Evolutionary conservation across 1,284 basidiomycete genomes (phyloP), one percentile per base, ranked within the genome.

Genomic region (Fistulina hepatica): DNA sequence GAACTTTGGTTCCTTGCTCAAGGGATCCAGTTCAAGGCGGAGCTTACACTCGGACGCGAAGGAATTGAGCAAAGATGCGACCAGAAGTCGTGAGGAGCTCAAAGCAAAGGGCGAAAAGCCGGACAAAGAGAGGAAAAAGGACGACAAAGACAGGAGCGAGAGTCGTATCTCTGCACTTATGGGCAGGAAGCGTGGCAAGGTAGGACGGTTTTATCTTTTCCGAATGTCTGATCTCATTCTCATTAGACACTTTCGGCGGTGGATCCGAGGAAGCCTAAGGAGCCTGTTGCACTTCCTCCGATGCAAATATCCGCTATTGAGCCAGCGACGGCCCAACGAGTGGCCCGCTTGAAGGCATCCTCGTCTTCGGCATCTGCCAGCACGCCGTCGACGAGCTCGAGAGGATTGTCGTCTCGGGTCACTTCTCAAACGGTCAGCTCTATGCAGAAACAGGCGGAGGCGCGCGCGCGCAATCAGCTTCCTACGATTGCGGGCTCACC

Each of bases 401-500:
- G n/a, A n/a, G n/a, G n/a, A n/a, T n/a, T n/a, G n/a, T 65, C 69
- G 13, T 81, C 81, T 32, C 65, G 82, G 34, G 63, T 70, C 37
- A 83, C 78, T 15, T 70, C 77, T 1, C 81, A 83, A 51, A 85
- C 82, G 19, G 69, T 73, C 40, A 85, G 81, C 54, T 83, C 81
- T 11, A 69, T 83, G 75, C 77, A 81, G 57, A 85, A 86, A 52
- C 76, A 81, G 40, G 84, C 83, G 9, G 83, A 88, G 53, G 67
- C 88, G 27, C 76, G 84, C 13, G 74, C 64, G 41, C 75, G 83
- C 37, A 74, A 75, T 48, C 76, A 79, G 45, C 59, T 94, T 6
- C 89, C 90, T 5, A 85, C 88, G 2, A 93, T 94, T 42, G 81
- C 85, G 23, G 91, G 88, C 21, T 92, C 89, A 2, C 89, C 91